Evolutionary conservation across 768 basidiomycete genomes (phyloP), one percentile per base, ranked within the genome.

Genomic region (Mycena rebaudengoi): DNA sequence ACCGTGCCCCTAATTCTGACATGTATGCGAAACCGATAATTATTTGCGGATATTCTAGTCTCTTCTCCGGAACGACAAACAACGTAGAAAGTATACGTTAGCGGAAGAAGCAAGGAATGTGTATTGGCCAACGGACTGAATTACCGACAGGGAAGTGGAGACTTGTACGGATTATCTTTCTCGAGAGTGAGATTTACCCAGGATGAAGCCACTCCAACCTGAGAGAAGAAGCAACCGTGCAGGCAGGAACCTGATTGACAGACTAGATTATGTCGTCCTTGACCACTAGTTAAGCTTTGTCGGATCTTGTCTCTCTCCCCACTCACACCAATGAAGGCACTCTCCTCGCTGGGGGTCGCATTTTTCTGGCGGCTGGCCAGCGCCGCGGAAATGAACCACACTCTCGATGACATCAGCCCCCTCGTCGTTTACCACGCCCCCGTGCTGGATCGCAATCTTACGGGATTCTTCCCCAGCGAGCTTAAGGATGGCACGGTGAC

Each of bases 401-500:
- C 33, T 16, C 20, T 52, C 33, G 50, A 52, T 11, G 50, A 52
- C 35, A 23, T 52, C 35, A 39, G 11, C 35, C 23, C 35, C 20
- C 35, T 52, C 35, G 50, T 37, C 23, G 50, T 52, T 13, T 52
- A 52, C 35, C 21, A 52, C 10, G 33, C 23, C 33, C 33, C 50
- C 23, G 23, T 14, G 6, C 23, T 52, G 23, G 32, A 52, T 26
- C 50, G 50, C 8, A 52, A 37, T 37, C 13, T 52, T 5, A 37
- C 33, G 50, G 50, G 50, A 52, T 52, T 52, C 50, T 7, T 23
- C 33, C 33, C 50, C 12, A 52, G 50, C 32, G 35, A 52, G 33
- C 13, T 52, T 8, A 52, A 52, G 50, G 50, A 52, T 37, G 50
- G 50, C 50, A 52, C 50, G 5, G 35, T 52, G 35, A 52, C 50